These are phyloP conservation scores for Pichia heedii DNA, from an alignment of 805 yeast species.

Conservation along the genomic window DNA sequence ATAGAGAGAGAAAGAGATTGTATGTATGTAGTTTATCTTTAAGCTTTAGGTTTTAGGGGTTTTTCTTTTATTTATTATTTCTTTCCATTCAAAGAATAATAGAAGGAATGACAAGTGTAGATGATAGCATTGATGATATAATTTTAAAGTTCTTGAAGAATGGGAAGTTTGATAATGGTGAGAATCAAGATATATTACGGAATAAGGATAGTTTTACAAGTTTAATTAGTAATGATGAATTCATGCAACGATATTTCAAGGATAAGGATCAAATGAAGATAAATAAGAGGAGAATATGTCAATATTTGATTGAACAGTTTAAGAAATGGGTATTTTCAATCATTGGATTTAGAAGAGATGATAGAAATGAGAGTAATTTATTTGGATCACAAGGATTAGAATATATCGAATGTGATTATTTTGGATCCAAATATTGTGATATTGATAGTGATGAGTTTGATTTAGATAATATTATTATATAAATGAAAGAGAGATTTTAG, in stretches of 20 bases:
- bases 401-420: slow-evolving; percentile 4
- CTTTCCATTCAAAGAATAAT: too few relatives aligned
- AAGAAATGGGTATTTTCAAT: slow-evolving; percentile 3
- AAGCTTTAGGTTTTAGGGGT: too few relatives aligned
- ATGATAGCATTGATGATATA: neutral
- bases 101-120: too few relatives aligned
- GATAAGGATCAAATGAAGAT: neutral
- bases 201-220: slow-evolving; percentile 6
- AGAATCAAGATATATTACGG: neutral
- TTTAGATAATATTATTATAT: slow-evolving; percentile 1
- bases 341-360: neutral
- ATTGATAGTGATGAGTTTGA: slow-evolving; percentile 5
- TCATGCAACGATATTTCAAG: neutral
- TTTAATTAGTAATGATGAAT: neutral
- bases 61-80: too few relatives aligned
- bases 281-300: neutral
- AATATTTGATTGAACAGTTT: slow-evolving; percentile 2
- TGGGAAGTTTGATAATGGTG: neutral
- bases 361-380: neutral
- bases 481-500: neutral
- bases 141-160: neutral
- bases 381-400: neutral
- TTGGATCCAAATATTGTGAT: slow-evolving; percentile 6
- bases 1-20: too few relatives aligned
- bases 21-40: too few relatives aligned